These are phyloP conservation scores for Ensete ventricosum DNA, from an alignment of 176 grass and related monocot species.

Conservation along the genomic window DNA sequence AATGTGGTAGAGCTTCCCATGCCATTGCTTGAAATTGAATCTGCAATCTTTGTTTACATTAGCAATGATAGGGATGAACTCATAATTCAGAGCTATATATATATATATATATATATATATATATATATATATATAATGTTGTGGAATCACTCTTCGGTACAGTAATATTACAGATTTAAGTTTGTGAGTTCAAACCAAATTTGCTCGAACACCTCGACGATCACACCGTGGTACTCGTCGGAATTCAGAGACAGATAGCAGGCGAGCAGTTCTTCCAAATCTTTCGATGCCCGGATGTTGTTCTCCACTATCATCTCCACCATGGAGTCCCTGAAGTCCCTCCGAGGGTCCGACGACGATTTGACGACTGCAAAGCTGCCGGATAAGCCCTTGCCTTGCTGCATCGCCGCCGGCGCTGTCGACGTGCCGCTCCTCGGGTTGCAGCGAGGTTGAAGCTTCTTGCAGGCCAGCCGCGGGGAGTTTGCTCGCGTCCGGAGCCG, in stretches of 20 bases:
- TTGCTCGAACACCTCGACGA: conserved; percentile 73
- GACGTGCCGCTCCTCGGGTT: background rate
- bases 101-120: too few species aligned
- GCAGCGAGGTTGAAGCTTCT: conserved; percentile 17
- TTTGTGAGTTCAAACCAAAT: conserved; percentile 48
- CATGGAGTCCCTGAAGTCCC: conserved; percentile 90
- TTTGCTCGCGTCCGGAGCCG: conserved; percentile 43
- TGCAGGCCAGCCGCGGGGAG: conserved; percentile 36
- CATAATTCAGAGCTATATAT: too few species aligned
- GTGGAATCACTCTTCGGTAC: too few species aligned
- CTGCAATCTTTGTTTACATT: too few species aligned
- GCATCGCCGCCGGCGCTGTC: background rate
- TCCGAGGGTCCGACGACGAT: conserved; percentile 52
- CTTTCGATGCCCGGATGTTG: conserved; percentile 46
- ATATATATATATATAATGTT: too few species aligned
- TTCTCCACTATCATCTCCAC: conserved; percentile 89
- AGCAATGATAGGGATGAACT: too few species aligned
- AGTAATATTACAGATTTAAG: too few species aligned
- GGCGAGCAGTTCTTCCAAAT: conserved; percentile 90
- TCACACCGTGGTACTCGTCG: conserved; percentile 74
- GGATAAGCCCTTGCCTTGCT: conserved; percentile 17
- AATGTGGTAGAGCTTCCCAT: too few species aligned
- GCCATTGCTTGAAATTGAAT: too few species aligned
- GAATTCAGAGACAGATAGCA: conserved; percentile 90
- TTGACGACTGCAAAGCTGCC: conserved; percentile 75